phyloP scores from a whole-genome alignment of 78 protist genomes.

The Monosiga brevicollis region DNA sequence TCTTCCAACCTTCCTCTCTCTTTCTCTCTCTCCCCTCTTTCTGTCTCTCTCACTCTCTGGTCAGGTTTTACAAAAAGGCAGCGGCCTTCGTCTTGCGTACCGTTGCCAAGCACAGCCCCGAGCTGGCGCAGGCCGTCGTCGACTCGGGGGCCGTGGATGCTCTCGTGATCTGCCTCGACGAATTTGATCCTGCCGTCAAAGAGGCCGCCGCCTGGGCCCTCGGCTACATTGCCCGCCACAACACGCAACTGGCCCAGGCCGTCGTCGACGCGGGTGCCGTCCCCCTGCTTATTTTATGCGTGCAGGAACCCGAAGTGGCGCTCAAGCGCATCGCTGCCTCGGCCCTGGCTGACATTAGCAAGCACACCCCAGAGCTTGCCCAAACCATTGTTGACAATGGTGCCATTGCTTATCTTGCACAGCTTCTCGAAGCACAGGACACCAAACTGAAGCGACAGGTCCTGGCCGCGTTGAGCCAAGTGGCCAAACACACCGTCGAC shows the following conservation, averaged over 20 bases:
- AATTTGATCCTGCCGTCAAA: constrained; percentile 85
- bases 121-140: constrained; percentile 79
- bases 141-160: constrained; percentile 75
- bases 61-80: constrained; percentile 78
- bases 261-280: constrained; percentile 85
- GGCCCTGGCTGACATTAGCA: constrained; percentile 68
- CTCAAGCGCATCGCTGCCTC: constrained; percentile 78
- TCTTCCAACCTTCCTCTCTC: too few species aligned
- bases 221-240: constrained; percentile 79
- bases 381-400: constrained; percentile 76
- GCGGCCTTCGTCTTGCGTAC: constrained; percentile 78
- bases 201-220: constrained; percentile 89
- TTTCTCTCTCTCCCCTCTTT: too few species aligned
- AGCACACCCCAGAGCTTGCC: constrained; percentile 84
- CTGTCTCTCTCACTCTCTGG: too few species aligned
- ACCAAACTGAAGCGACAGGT: constrained; percentile 79
- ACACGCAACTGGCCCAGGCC: constrained; percentile 35
- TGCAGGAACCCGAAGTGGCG: constrained; percentile 88
- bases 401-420: constrained; percentile 71
- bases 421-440: constrained; percentile 53
- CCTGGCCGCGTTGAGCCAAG: constrained; percentile 63
- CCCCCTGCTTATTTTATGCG: constrained; percentile 71
- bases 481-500: constrained; percentile 83
- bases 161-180: constrained; percentile 70
- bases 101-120: constrained; percentile 77